Conservation (phyloP, 2,329 filamentous ascomycete species). For the Cryphonectria naterciae region DNA sequence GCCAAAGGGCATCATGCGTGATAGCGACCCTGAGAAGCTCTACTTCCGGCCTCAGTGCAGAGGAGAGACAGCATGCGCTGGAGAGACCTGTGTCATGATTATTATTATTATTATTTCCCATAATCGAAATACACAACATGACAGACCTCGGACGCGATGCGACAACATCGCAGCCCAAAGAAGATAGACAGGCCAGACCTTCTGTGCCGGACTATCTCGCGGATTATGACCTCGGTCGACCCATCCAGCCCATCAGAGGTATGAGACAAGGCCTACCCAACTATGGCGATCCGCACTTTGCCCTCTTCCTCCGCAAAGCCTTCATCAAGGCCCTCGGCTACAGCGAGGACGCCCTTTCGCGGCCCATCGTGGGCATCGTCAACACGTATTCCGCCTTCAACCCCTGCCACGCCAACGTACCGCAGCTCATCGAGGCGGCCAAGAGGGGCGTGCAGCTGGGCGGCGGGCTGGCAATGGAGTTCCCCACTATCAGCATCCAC, state of each 20-base stretch:
- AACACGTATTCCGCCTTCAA: constrained; percentile 77
- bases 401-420: constrained; percentile 73
- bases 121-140: neutral
- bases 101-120: neutral
- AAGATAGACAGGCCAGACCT: constrained; percentile 4
- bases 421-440: constrained; percentile 71
- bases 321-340: constrained; percentile 80
- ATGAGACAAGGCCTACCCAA: constrained; percentile 67
- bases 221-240: constrained; percentile 67
- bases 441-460: constrained; percentile 69
- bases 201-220: constrained; percentile 40
- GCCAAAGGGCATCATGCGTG: neutral
- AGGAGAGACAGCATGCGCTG: neutral
- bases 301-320: constrained; percentile 73
- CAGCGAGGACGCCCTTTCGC: constrained; percentile 69
- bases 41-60: neutral
- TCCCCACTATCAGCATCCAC: constrained; percentile 73
- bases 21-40: too few species aligned
- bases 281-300: constrained; percentile 77
- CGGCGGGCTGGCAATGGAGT: constrained; percentile 72
- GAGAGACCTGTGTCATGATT: neutral
- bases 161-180: neutral
- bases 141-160: neutral
- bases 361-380: constrained; percentile 75
- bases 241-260: constrained; percentile 55